Evolutionary conservation across 805 yeast genomes (phyloP).

Genomic region (Yarrowia deformans): DNA sequence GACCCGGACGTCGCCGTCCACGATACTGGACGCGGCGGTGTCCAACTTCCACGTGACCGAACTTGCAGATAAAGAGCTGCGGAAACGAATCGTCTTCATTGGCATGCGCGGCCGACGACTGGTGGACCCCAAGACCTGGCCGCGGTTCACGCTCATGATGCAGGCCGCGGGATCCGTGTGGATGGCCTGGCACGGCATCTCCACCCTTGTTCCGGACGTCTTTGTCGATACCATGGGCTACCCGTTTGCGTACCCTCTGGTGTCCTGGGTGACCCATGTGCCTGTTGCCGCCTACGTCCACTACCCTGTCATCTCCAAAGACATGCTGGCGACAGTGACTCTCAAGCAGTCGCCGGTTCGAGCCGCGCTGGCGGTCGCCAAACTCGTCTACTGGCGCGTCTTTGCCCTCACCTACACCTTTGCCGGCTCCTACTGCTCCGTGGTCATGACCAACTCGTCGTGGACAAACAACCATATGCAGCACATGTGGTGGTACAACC

Average conservation of each 20-base stretch:
- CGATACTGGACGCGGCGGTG: slow-evolving; percentile 54
- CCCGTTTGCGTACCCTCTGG: slow-evolving; percentile 82
- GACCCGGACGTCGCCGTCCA: slow-evolving; percentile 53
- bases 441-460: slow-evolving; percentile 80
- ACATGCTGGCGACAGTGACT: slow-evolving; percentile 74
- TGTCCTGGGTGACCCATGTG: slow-evolving; percentile 61
- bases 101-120: slow-evolving; percentile 62
- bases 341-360: slow-evolving; percentile 47
- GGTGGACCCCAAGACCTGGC: slow-evolving; percentile 79
- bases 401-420: slow-evolving; percentile 69
- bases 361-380: slow-evolving; percentile 41
- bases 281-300: slow-evolving; percentile 93
- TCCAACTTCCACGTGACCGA: slow-evolving; percentile 43
- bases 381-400: slow-evolving; percentile 67
- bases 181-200: slow-evolving; percentile 73
- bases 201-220: slow-evolving; percentile 77
- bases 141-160: slow-evolving; percentile 78
- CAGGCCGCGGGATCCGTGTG: slow-evolving; percentile 84
- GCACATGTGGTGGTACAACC: slow-evolving; percentile 65
- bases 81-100: slow-evolving; percentile 64
- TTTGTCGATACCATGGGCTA: slow-evolving; percentile 95
- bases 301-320: slow-evolving; percentile 87
- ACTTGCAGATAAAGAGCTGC: slow-evolving; percentile 55
- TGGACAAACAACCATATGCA: slow-evolving; percentile 88
- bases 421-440: slow-evolving; percentile 70